Evolutionary conservation across 1,139 yeast species (phyloP).

Genomic region (Yamadazyma oceani): DNA sequence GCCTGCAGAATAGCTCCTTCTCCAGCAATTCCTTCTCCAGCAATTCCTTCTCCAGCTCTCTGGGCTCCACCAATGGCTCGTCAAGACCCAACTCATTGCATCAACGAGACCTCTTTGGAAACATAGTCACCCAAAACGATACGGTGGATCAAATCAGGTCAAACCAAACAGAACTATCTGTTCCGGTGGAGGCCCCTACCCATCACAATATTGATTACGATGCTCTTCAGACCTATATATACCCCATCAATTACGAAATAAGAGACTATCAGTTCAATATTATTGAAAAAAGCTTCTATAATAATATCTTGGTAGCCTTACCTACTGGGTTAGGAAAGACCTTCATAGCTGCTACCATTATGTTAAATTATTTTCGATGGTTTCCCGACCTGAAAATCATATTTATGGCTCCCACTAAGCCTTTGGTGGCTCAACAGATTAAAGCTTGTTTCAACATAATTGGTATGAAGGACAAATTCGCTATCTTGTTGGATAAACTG

Average conservation of each 20-base stretch:
- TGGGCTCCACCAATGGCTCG: no score
- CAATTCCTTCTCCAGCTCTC: no score
- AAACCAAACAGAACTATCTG: not conserved
- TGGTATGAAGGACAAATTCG: constrained; percentile 76
- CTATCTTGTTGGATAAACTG: constrained; percentile 75
- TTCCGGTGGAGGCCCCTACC: constrained; percentile 32
- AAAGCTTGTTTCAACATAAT: constrained; percentile 89
- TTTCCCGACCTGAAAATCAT: constrained; percentile 72
- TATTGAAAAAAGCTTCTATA: constrained; percentile 66
- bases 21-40: no score
- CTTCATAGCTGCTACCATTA: constrained; percentile 90
- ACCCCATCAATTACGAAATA: constrained; percentile 81
- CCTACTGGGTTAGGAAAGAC: constrained; percentile 99
- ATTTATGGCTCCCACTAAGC: constrained; percentile 96
- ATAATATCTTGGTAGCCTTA: constrained; percentile 81
- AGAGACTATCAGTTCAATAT: constrained; percentile 89
- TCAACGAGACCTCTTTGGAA: constrained; percentile 14
- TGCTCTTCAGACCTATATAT: constrained; percentile 56
- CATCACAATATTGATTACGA: constrained; percentile 51
- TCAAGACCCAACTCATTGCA: constrained; percentile 3
- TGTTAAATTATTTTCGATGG: constrained; percentile 90
- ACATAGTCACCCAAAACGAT: constrained; percentile 2
- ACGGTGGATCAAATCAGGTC: not conserved
- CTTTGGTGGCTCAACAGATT: constrained; percentile 96
- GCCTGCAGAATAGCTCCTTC: no score